Base-by-base conservation (phyloP, 805 yeast genomes). In the Naumovozyma castellii region DNA sequence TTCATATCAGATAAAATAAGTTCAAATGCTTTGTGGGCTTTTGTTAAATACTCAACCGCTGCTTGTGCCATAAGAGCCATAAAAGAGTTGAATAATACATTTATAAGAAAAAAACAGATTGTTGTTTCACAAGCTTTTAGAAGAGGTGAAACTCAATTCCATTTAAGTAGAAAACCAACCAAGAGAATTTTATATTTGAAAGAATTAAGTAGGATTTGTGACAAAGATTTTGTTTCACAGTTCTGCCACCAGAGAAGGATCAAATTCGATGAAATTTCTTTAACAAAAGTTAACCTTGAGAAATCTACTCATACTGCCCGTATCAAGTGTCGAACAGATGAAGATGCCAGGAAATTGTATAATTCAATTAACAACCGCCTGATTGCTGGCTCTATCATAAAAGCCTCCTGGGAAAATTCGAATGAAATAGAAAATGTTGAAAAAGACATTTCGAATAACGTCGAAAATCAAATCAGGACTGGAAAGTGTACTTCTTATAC, bases 11-110 rank as follows among this genome's bases (percentile, higher is more conserved):
- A 50, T 14, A 53, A 49, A 13, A 31, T 43, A 6, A 47, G 43
- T 29, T 40, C 46, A 18, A 47, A 48, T 12, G 47, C 58, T 14
- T 36, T 47, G 5, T 56, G 62, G 59, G 69, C 67, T 5, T 67
- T 65, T 45, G 57, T 69, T 3, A 66, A 22, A 22, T 22, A 22
- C 10, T 22, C 27, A 22, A 22, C 6, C 9, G 10, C 6, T 6
- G 9, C 10, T 10, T 6, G 10, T 10, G 27, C 27, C 27, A 6
- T 10, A 6, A 6, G 27, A 10, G 27, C 27, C 6, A 61, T 47
- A 63, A 60, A 40, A 54, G 54, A 18, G 56, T 60, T 30, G 45
- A 50, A 34, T 19, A 34, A 34, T 9, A 18, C 14, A 6, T 17
- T 14, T 9, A 4, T 34, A 13, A 17, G 16, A 18, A 17, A 18